A percentile compares a stretch with the other conserved stretches of the same genome.
Evolutionary conservation across 1,284 basidiomycete genomes (phyloP).

Genomic region (Exsudoporus floridanus): DNA sequence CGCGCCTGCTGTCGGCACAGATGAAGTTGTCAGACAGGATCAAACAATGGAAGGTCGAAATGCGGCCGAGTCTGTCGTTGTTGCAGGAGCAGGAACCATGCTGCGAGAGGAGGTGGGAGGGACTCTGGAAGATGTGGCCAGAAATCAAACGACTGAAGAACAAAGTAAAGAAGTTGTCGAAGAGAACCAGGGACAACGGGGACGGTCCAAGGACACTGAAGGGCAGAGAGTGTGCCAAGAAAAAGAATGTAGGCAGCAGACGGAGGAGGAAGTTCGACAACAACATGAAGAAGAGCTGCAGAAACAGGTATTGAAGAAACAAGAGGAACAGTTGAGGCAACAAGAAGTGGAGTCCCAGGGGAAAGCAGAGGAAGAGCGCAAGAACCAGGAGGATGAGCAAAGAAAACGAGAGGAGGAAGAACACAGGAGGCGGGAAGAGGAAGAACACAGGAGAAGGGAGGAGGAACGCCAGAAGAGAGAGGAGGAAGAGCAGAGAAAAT

Average conservation of each 20-base stretch:
- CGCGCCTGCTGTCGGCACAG: background rate
- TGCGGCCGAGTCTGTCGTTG: background rate
- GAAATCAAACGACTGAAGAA: background rate
- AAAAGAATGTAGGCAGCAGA: background rate
- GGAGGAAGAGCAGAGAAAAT: slow-evolving; percentile 20
- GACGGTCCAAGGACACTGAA: background rate
- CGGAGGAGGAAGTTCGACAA: slow-evolving; percentile 15
- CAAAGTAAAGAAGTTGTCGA: background rate
- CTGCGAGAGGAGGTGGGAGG: background rate
- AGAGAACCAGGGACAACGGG: background rate
- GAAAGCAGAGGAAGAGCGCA: slow-evolving; percentile 11
- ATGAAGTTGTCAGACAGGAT: background rate
- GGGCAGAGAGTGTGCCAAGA: slow-evolving; percentile 14
- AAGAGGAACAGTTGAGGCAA: slow-evolving; percentile 6
- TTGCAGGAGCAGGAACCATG: background rate
- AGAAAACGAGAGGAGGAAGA: slow-evolving; percentile 35
- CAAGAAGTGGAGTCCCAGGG: slow-evolving; percentile 7
- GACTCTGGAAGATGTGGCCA: background rate
- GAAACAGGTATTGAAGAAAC: background rate
- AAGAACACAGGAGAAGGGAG: background rate
- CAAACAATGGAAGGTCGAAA: slow-evolving; percentile 4
- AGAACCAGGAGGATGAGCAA: too few relatives aligned
- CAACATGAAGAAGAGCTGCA: slow-evolving; percentile 14
- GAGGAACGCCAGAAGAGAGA: slow-evolving; percentile 16
- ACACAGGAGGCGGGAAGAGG: background rate